These are phyloP conservation scores for Tetrapisispora phaffii DNA, from an alignment of 805 yeast genomes.

Conservation along the genomic window DNA sequence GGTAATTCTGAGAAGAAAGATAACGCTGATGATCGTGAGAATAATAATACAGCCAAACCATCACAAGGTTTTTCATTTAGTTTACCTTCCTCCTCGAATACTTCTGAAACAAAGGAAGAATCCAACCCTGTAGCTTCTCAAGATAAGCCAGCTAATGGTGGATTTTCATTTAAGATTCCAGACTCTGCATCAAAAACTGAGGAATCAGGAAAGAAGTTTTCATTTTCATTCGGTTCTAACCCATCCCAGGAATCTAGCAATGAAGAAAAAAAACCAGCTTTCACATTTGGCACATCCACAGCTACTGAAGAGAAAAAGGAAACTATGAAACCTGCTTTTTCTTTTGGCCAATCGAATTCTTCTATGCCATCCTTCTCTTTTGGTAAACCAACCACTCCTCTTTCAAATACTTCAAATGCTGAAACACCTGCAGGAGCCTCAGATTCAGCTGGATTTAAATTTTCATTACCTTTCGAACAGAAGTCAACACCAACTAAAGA, in stretches of 20 bases:
- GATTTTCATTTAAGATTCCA: background rate
- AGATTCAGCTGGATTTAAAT: constrained; percentile 26
- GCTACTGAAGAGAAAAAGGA: background rate
- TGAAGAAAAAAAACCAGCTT: constrained; percentile 4
- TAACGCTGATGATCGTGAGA: too few relatives aligned
- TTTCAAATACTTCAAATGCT: constrained; percentile 10
- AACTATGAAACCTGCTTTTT: constrained; percentile 19
- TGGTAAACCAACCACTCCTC: constrained; percentile 14
- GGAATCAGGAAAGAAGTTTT: constrained; percentile 7
- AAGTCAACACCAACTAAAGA: constrained; percentile 10
- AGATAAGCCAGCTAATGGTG: constrained; percentile 3
- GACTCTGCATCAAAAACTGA: background rate
- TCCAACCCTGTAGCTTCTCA: background rate
- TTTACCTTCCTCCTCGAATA: background rate
- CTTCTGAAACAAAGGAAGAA: constrained; percentile 2
- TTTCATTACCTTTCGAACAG: constrained; percentile 28
- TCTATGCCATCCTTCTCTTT: constrained; percentile 21
- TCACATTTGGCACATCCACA: constrained; percentile 6
- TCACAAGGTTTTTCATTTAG: constrained; percentile 18
- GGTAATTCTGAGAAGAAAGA: constrained; percentile 5
- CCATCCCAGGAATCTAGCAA: background rate
- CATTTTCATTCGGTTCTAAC: constrained; percentile 12
- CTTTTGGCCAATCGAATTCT: constrained; percentile 20
- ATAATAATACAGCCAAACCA: constrained; percentile 7
- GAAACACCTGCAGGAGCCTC: constrained; percentile 13